A percentile compares a stretch with the other conserved stretches of the same genome.
These are phyloP conservation scores for Shiraia sp. DNA, from an alignment of 2,329 filamentous ascomycete genomes.

Conservation along the genomic window DNA sequence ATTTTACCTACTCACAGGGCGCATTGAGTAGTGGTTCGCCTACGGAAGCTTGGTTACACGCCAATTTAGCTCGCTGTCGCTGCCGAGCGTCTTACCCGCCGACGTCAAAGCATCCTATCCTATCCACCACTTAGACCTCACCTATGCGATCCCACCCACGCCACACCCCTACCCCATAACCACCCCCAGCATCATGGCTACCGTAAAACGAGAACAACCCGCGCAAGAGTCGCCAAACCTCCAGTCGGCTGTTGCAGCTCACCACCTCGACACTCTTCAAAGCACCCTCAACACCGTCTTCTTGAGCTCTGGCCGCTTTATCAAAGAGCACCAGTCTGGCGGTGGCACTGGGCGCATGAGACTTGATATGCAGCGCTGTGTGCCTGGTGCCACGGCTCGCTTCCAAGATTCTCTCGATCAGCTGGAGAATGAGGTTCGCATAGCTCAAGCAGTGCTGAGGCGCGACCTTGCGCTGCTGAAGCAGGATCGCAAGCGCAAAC, in stretches of 20 bases:
- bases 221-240: slow-evolving; percentile 11
- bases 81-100: slow-evolving; percentile 8
- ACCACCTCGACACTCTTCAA: slow-evolving; percentile 50
- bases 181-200: slow-evolving; percentile 13
- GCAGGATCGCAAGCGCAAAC: slow-evolving; percentile 37
- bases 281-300: slow-evolving; percentile 53
- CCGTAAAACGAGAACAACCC: slow-evolving; percentile 11
- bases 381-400: slow-evolving; percentile 47
- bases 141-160: slow-evolving; percentile 4
- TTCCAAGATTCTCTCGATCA: slow-evolving; percentile 58
- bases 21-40: background rate
- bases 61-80: slow-evolving; percentile 11
- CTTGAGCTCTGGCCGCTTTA: slow-evolving; percentile 50
- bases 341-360: slow-evolving; percentile 34
- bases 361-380: slow-evolving; percentile 40
- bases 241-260: slow-evolving; percentile 14
- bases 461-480: slow-evolving; percentile 43
- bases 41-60: slow-evolving; percentile 8
- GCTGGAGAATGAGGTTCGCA: slow-evolving; percentile 51
- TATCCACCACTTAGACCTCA: slow-evolving; percentile 10
- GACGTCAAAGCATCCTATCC: slow-evolving; percentile 10
- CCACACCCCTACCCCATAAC: slow-evolving; percentile 3
- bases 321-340: slow-evolving; percentile 46
- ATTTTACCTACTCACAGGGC: too few relatives aligned
- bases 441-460: slow-evolving; percentile 40